Conservation (phyloP, 2,329 filamentous ascomycete species). For the Fusarium brevicatenulatum region DNA sequence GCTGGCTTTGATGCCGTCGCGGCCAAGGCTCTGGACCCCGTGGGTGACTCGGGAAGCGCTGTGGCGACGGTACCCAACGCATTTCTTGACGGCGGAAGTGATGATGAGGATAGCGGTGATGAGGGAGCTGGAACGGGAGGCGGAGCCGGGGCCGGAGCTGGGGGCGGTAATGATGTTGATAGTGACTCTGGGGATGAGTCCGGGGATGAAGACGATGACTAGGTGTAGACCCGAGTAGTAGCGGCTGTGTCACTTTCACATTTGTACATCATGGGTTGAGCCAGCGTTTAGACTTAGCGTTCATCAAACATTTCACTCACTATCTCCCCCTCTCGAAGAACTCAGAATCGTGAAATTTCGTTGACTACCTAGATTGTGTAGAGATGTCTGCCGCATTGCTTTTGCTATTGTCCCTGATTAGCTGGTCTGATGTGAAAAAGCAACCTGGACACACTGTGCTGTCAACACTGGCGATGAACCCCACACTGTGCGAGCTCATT, state of each 20-base stretch:
- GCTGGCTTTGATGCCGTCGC: background rate
- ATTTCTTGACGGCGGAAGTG: background rate
- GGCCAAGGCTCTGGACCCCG: background rate
- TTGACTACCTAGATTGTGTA: too few species aligned
- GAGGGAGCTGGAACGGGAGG: background rate
- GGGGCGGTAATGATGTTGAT: background rate
- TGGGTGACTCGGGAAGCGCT: background rate
- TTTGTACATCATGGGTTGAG: background rate
- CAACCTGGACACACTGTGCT: too few species aligned
- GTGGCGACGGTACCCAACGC: background rate
- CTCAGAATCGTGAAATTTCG: too few species aligned
- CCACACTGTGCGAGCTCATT: accelerated
- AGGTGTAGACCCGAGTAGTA: accelerated
- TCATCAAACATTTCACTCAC: too few species aligned
- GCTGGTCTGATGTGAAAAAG: too few species aligned
- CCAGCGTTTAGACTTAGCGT: too few species aligned
- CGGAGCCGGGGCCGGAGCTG: background rate
- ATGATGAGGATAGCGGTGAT: background rate
- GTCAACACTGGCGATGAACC: too few species aligned
- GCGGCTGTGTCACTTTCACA: accelerated
- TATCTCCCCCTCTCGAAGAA: too few species aligned
- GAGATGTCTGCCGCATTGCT: too few species aligned
- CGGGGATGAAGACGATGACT: background rate
- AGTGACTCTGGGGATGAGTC: background rate
- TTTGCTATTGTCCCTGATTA: too few species aligned